Percentiles rank a stretch among this genome's conserved stretches.
phyloP scores from a whole-genome alignment of 257 asterid species.

The Datura wrightii region DNA sequence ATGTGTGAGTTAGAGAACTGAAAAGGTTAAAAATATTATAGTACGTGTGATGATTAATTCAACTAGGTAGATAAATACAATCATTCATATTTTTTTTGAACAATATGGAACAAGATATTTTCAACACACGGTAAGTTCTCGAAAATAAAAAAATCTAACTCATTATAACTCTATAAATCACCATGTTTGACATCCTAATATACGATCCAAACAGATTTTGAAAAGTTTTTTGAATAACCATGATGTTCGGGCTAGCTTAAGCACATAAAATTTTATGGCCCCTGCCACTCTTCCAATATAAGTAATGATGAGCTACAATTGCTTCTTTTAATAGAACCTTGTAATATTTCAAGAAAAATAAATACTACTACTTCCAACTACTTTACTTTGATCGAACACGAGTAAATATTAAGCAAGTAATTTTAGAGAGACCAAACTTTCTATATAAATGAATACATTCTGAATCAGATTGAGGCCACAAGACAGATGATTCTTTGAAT shows the following conservation, averaged over 20 bases:
- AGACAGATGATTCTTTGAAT: not conserved
- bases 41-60: too few species aligned
- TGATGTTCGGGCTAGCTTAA: not conserved
- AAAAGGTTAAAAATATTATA: too few species aligned
- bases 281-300: not conserved
- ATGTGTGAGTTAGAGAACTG: too few species aligned
- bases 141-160: not conserved
- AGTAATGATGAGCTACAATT: not conserved
- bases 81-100: too few species aligned
- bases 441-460: not conserved
- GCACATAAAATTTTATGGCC: not conserved
- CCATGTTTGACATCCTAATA: not conserved
- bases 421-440: constrained; percentile 1
- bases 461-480: not conserved
- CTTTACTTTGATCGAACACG: too few species aligned
- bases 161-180: not conserved
- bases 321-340: not conserved
- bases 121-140: not conserved
- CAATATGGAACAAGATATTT: not conserved
- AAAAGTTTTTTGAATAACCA: not conserved
- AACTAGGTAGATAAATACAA: not conserved
- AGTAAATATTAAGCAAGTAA: not conserved
- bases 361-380: not conserved
- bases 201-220: not conserved
- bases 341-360: not conserved